Conservation (phyloP, 192 early-diverging fungal species). For the Coemansia sp. region DNA sequence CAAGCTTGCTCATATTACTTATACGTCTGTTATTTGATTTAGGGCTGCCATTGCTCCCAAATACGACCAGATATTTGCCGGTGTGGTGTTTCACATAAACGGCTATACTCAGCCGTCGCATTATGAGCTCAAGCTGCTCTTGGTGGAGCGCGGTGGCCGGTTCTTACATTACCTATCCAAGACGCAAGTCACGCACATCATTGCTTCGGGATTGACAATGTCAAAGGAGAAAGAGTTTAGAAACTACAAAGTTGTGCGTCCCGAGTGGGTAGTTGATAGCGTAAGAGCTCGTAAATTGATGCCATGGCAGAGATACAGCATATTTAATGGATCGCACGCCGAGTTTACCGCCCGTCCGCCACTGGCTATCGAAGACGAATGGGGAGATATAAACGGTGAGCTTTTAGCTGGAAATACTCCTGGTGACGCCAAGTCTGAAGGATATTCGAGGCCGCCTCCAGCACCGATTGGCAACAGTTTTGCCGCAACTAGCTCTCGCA, state of each 20-base stretch:
- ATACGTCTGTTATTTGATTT: not conserved
- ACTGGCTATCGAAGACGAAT: not conserved
- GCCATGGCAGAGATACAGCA: conserved; percentile 67
- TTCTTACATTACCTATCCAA: conserved; percentile 63
- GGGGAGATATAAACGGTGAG: not conserved
- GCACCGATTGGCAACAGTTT: not conserved
- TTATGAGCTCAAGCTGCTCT: conserved; percentile 56
- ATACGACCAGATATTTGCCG: conserved; percentile 38
- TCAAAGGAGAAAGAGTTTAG: conserved; percentile 70
- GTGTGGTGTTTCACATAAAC: conserved; percentile 64
- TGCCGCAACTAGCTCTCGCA: not conserved
- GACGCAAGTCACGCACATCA: conserved; percentile 67
- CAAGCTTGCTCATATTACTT: not conserved
- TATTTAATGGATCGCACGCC: not conserved
- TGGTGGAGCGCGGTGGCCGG: conserved; percentile 62
- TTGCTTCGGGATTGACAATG: conserved; percentile 68
- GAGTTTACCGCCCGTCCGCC: not conserved
- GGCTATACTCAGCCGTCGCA: conserved; percentile 71
- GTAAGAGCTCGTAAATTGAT: conserved; percentile 64
- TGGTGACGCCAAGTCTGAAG: not conserved
- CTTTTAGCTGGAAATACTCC: not conserved
- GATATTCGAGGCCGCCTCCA: conserved; percentile 2
- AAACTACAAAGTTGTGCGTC: conserved; percentile 68
- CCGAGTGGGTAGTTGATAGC: conserved; percentile 80
- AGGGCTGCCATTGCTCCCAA: conserved; percentile 8